Evolutionary conservation across 495 filamentous ascomycete genomes (phyloP).

Genomic region (Annulohypoxylon nitens): DNA sequence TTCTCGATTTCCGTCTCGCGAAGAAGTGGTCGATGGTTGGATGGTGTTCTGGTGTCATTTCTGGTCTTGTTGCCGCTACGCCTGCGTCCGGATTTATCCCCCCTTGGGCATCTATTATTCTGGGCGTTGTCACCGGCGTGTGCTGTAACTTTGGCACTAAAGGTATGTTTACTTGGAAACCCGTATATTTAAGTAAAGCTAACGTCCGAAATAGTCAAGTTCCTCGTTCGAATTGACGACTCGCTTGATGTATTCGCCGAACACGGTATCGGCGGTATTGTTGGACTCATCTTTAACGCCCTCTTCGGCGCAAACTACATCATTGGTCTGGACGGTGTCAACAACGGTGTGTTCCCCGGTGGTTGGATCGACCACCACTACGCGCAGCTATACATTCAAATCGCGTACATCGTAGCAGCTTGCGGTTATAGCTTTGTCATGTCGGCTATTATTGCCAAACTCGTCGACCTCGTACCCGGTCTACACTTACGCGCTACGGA

Average conservation of each 20-base stretch:
- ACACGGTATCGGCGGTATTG: conserved; percentile 93
- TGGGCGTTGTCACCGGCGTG: conserved; percentile 87
- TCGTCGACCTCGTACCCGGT: conserved; percentile 88
- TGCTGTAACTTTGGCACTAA: conserved; percentile 97
- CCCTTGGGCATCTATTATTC: conserved; percentile 88
- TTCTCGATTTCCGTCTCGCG: conserved; percentile 94
- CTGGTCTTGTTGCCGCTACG: conserved; percentile 88
- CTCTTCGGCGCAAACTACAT: conserved; percentile 90
- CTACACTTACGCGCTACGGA: conserved; percentile 91
- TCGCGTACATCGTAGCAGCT: conserved; percentile 86
- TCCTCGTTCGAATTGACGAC: conserved; percentile 94
- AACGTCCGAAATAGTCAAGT: conserved; percentile 77
- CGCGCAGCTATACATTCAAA: conserved; percentile 89
- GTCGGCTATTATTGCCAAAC: conserved; percentile 83
- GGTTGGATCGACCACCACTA: conserved; percentile 93
- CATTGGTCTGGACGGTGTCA: conserved; percentile 94
- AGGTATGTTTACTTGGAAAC: conserved; percentile 46
- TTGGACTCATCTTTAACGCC: conserved; percentile 93
- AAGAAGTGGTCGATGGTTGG: conserved; percentile 99
- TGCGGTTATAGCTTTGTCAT: conserved; percentile 86
- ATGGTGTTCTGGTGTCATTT: conserved; percentile 96
- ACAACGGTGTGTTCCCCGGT: conserved; percentile 76
- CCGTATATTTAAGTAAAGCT: conserved; percentile 46
- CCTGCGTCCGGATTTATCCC: conserved; percentile 89
- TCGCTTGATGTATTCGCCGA: conserved; percentile 98